phyloP scores from a whole-genome alignment of 768 basidiomycete genomes.

The Aureoboletus auriporus region DNA sequence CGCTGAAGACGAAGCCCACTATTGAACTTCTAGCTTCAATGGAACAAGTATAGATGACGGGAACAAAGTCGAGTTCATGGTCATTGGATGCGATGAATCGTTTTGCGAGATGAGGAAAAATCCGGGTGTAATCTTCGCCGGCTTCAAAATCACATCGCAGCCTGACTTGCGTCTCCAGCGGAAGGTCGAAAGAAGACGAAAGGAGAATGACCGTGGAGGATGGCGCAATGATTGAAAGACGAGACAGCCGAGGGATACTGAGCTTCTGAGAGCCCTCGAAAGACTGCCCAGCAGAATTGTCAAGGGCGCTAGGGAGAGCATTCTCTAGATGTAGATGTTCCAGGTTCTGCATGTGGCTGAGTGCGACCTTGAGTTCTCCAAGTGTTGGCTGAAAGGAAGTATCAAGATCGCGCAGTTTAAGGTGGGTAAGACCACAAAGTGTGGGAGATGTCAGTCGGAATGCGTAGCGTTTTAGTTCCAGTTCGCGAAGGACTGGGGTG shows the following conservation, averaged over 20 bases:
- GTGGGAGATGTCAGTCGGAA: slow-evolving; percentile 13
- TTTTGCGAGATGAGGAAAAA: slow-evolving; percentile 14
- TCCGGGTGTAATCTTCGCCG: slow-evolving; percentile 2
- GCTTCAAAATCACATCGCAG: slow-evolving; percentile 12
- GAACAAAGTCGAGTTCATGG: neutral
- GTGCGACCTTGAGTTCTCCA: no score
- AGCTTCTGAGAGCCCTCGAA: neutral
- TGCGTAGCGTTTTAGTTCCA: slow-evolving; percentile 34
- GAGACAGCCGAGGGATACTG: no score
- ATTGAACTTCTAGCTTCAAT: slow-evolving; percentile 6
- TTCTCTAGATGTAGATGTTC: no score
- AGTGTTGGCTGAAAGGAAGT: no score
- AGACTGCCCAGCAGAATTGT: slow-evolving; percentile 13
- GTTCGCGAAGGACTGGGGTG: slow-evolving; percentile 31
- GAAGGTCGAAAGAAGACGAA: slow-evolving; percentile 1
- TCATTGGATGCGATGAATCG: slow-evolving; percentile 9
- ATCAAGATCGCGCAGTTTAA: no score
- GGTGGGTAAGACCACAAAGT: no score
- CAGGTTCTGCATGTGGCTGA: no score
- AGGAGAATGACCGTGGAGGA: no score
- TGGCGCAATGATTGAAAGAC: no score
- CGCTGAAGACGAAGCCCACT: slow-evolving; percentile 17
- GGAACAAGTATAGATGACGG: slow-evolving; percentile 11
- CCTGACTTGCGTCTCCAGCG: slow-evolving; percentile 13
- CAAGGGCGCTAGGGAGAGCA: no score